Evolutionary conservation across 1,284 basidiomycete species (phyloP).

Genomic region (Ustilago bromivora): DNA sequence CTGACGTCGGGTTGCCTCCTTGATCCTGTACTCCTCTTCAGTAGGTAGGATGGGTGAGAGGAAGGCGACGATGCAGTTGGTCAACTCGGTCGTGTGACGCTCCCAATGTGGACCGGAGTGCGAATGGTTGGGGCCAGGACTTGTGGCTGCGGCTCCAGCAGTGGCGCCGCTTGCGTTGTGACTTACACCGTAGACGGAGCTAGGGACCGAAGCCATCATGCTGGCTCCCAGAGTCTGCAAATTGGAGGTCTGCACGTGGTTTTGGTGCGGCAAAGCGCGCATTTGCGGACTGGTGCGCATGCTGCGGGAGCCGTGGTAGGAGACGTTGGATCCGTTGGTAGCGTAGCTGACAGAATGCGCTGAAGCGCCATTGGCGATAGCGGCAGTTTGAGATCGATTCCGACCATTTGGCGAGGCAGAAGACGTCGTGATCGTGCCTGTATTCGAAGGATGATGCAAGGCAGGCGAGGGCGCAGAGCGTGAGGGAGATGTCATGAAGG

Average conservation of each 20-base stretch:
- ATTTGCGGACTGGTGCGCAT: slow-evolving; percentile 47
- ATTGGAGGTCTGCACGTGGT: slow-evolving; percentile 19
- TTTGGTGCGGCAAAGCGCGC: slow-evolving; percentile 39
- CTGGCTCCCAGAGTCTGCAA: slow-evolving; percentile 24
- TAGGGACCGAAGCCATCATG: slow-evolving; percentile 24
- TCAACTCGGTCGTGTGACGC: slow-evolving; percentile 64
- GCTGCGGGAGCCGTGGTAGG: slow-evolving; percentile 34
- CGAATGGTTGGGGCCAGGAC: slow-evolving; percentile 25
- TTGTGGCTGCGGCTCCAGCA: slow-evolving; percentile 16
- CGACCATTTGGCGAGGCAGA: slow-evolving; percentile 41
- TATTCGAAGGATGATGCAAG: slow-evolving; percentile 8
- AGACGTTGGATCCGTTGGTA: slow-evolving; percentile 20
- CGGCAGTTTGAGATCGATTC: slow-evolving; percentile 40
- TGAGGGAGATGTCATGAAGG: slow-evolving; percentile 34
- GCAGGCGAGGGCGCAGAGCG: slow-evolving; percentile 32
- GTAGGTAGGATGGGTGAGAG: slow-evolving; percentile 67
- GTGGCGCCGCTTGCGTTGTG: not conserved
- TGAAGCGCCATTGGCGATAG: slow-evolving; percentile 23
- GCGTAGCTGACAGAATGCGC: slow-evolving; percentile 15
- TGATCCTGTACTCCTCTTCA: slow-evolving; percentile 72
- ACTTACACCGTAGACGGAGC: slow-evolving; percentile 17
- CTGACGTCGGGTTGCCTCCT: slow-evolving; percentile 94
- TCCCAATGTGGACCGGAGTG: slow-evolving; percentile 52
- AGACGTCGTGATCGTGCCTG: slow-evolving; percentile 4
- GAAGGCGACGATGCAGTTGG: slow-evolving; percentile 66